A percentile compares a stretch with the other conserved stretches of the same genome.
Evolutionary conservation across 148 eudicot genomes (phyloP).

Genomic region (Chenopodium quinoa): DNA sequence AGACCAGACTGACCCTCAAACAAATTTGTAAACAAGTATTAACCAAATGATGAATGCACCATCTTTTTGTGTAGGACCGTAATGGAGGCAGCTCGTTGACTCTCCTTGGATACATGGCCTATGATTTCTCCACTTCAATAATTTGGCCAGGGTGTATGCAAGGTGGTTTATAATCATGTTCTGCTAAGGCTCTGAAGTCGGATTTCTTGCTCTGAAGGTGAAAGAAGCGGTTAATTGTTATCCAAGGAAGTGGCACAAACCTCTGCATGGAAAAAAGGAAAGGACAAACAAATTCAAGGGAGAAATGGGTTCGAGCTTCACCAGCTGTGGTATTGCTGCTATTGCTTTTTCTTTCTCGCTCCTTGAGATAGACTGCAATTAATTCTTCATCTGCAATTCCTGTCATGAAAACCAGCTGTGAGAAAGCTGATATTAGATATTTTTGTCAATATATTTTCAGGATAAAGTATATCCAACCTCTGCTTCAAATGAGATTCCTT

Average conservation of each 20-base stretch:
- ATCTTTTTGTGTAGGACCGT: constrained; percentile 16
- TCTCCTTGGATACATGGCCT: constrained; percentile 4
- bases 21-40: background rate
- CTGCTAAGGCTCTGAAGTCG: background rate
- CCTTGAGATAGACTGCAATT: background rate
- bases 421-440: background rate
- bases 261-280: constrained; percentile 39
- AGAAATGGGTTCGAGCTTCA: constrained; percentile 63
- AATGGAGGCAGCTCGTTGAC: constrained; percentile 8
- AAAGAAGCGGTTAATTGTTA: constrained; percentile 28
- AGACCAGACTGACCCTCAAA: background rate
- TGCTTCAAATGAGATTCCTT: constrained; percentile 30
- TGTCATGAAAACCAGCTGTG: background rate
- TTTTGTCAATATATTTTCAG: constrained; percentile 23
- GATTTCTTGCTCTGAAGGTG: constrained; percentile 5
- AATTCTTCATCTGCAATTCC: background rate
- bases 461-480: constrained; percentile 37
- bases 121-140: constrained; percentile 6
- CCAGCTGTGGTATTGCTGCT: constrained; percentile 51
- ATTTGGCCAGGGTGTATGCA: background rate
- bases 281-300: constrained; percentile 40
- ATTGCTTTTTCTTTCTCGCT: background rate
- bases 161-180: background rate
- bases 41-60: constrained; percentile 1
- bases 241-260: constrained; percentile 21